A percentile compares a stretch with the other conserved stretches of the same genome.
Evolutionary conservation across 768 basidiomycete genomes (phyloP).

Genomic region (Amanita thiersii): DNA sequence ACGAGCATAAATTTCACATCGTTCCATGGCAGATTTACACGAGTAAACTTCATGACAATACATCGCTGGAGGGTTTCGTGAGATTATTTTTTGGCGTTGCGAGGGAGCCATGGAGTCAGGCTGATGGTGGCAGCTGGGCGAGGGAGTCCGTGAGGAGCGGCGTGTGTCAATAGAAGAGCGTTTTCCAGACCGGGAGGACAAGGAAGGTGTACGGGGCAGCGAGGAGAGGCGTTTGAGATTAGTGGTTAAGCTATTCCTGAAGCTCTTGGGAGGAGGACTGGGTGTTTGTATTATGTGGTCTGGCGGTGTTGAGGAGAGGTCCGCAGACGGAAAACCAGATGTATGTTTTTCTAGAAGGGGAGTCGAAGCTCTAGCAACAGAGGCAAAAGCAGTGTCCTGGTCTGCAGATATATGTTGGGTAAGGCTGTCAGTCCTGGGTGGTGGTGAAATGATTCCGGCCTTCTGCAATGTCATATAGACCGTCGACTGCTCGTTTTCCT

Average conservation of each 20-base stretch:
- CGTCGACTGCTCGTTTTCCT: no score
- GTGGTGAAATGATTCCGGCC: constrained; percentile 21
- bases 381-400: neutral
- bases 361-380: neutral
- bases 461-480: neutral
- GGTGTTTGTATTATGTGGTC: constrained; percentile 14
- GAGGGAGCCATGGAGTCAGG: constrained; percentile 11
- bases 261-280: constrained; percentile 43
- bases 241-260: constrained; percentile 37
- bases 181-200: constrained; percentile 32
- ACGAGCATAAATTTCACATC: constrained; percentile 63
- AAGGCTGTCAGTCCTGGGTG: constrained; percentile 23
- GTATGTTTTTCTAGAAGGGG: constrained; percentile 3
- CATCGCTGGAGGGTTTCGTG: constrained; percentile 57
- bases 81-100: constrained; percentile 19
- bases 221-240: constrained; percentile 45
- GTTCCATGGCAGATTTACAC: constrained; percentile 51
- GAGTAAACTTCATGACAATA: constrained; percentile 54
- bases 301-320: constrained; percentile 6
- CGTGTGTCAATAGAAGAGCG: constrained; percentile 25
- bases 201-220: constrained; percentile 61
- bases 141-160: constrained; percentile 29
- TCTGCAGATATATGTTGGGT: neutral
- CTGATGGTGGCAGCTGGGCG: constrained; percentile 21
- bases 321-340: constrained; percentile 6